Base-by-base conservation (phyloP, 768 basidiomycete genomes). In the Suillus subaureus region DNA sequence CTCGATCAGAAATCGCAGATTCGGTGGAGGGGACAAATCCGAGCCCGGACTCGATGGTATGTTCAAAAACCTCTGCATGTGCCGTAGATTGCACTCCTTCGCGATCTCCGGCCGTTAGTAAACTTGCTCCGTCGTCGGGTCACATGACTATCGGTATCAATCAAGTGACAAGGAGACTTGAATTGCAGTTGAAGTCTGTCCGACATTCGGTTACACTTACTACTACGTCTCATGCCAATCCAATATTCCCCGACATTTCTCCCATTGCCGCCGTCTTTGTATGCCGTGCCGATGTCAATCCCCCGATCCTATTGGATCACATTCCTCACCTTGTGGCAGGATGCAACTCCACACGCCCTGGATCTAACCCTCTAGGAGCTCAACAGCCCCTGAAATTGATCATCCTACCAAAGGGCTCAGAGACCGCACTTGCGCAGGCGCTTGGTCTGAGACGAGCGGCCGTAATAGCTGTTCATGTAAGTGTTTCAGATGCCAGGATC, bases 301-400 rank as follows among this genome's bases (percentile, higher is more conserved):
- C 93, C 13, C 82, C 88, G 11, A 77, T 87, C 21, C 78, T 94
- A 60, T 80, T 94, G 61, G 87, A 86, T 56, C 93, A 96, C 74
- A 74, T 96, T 26, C 93, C 90, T 12, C 85, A 88, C 69, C 82
- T 95, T 42, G 85, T 93, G 6, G 93, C 94, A 0, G 84, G 90
- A 0, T 91, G 83, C 73, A 96, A 95, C 76, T 86, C 89, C 31
- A 68, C 75, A 21, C 54, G 21, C 12, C 21, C 21, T n/a, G 39
- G 35, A 23, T 15, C 51, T 26, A 47, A 57, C 9, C 64, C 42
- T 21, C 64, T 68, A 42, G 73, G 67, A 55, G 70, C 75, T 21
- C 47, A 67, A 35, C 68, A 79, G 6, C 71, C 73, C 37, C 77
- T 90, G 62, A 87, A 84, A 74, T 78, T 94, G 28, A 78, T 93